Evolutionary conservation across 768 basidiomycete species (phyloP).

Genomic region (Boletus insuetus): DNA sequence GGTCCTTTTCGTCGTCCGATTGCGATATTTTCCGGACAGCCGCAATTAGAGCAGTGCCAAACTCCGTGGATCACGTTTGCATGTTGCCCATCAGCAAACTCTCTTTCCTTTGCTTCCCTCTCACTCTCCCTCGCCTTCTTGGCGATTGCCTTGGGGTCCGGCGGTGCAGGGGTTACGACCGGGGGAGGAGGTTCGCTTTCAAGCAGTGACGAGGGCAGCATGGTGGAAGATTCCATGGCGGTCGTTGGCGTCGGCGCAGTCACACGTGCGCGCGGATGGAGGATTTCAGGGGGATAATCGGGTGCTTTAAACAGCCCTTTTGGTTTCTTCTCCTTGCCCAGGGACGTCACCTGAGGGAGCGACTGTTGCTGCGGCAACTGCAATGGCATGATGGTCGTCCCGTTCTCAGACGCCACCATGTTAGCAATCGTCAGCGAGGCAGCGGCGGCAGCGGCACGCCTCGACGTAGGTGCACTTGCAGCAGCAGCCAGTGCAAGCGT

Average conservation of each 20-base stretch:
- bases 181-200: slow-evolving; percentile 58
- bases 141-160: slow-evolving; percentile 50
- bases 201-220: slow-evolving; percentile 51
- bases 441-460: slow-evolving; percentile 84
- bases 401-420: slow-evolving; percentile 91
- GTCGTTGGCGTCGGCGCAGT: slow-evolving; percentile 63
- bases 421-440: slow-evolving; percentile 84
- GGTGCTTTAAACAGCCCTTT: slow-evolving; percentile 78
- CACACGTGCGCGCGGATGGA: slow-evolving; percentile 61
- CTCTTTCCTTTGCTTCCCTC: slow-evolving; percentile 79
- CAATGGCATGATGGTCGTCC: slow-evolving; percentile 50
- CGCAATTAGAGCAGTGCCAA: slow-evolving; percentile 96
- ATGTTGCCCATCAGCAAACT: slow-evolving; percentile 80
- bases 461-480: slow-evolving; percentile 63
- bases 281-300: slow-evolving; percentile 47
- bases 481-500: slow-evolving; percentile 64
- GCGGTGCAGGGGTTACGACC: slow-evolving; percentile 29
- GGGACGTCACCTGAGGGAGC: slow-evolving; percentile 30
- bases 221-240: slow-evolving; percentile 56
- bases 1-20: slow-evolving; percentile 87
- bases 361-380: slow-evolving; percentile 42
- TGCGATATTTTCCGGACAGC: slow-evolving; percentile 84
- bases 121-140: slow-evolving; percentile 73
- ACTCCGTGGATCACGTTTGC: slow-evolving; percentile 78
- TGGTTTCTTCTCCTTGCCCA: slow-evolving; percentile 62